Conservation (phyloP, 139 green algal species). For the Tetradesmus lagerheimii region DNA sequence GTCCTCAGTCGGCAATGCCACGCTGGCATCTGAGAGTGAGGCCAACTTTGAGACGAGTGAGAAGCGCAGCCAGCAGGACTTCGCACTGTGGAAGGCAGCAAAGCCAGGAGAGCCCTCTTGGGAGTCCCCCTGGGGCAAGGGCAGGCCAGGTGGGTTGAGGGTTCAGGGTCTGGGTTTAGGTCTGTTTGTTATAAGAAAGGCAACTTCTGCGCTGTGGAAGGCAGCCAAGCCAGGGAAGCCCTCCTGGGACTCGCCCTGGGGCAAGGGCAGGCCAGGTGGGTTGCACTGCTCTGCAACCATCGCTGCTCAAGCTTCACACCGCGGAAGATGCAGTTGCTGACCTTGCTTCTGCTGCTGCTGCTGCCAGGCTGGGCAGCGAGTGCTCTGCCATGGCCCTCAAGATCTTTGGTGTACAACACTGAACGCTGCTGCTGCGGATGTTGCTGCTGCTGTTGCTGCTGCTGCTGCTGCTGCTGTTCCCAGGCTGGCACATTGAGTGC, state of each 20-base stretch:
- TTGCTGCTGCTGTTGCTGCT: background rate
- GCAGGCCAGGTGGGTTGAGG: slow-evolving; percentile 71
- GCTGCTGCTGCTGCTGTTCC: too few species aligned
- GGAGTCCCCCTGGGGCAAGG: slow-evolving; percentile 92
- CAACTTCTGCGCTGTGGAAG: slow-evolving; percentile 89
- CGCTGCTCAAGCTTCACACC: background rate
- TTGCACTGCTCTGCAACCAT: too few species aligned
- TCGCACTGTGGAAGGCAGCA: slow-evolving; percentile 97
- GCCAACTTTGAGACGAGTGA: slow-evolving; percentile 81
- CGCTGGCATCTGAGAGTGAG: slow-evolving; percentile 83
- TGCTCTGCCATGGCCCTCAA: too few species aligned
- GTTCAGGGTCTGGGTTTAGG: background rate
- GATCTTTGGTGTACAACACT: too few species aligned
- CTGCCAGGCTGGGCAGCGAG: too few species aligned
- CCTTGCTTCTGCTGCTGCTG: background rate
- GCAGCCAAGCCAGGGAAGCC: slow-evolving; percentile 94
- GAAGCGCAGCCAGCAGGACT: slow-evolving; percentile 92
- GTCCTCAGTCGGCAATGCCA: slow-evolving; percentile 70
- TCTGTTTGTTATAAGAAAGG: too few species aligned
- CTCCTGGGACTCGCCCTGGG: slow-evolving; percentile 94
- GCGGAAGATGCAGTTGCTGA: too few species aligned
- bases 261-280: slow-evolving; percentile 78
- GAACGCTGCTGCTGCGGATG: background rate
- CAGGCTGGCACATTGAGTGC: too few species aligned
- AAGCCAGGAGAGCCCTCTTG: slow-evolving; percentile 96